Base-by-base conservation (phyloP, 306 rosid genomes). In the Morella rubra region DNA sequence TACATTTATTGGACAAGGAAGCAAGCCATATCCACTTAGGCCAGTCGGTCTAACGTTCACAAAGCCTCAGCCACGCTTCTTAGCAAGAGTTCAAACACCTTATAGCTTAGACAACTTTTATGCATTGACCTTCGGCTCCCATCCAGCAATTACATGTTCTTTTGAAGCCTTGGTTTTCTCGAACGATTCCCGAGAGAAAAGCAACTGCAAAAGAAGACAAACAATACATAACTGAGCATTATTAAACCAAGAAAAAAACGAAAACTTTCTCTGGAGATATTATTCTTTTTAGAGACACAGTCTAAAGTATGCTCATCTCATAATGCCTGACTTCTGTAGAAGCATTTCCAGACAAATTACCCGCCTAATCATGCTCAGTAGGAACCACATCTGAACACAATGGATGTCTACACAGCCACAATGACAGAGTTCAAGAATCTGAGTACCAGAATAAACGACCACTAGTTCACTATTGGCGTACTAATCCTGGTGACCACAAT, bases 81-180 rank as follows among this genome's bases (percentile, higher is more conserved):
- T 44, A 52, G 15, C 75, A 54, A 74, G 50, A 62, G 45, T 54
- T 81, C 68, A 69, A 73, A 58, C 67, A 46, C 76, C 71, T 76
- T 74, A 81, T 60, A 77, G 22, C 50, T 80, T 78, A 22, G 64
- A 79, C 76, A 65, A 59, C 37, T 70, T 86, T 90, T 91, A 91
- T 61, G 97, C 81, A 83, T 92, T 91, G 64, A 96, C 97, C 84
- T 96, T 96, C 4, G 91, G 89, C 50, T 66, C 86, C 99, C 99
- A 95, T 77, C 98, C 98, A 8, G 99, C 96, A 76, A 93, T 87
- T 3, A 96, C 77, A 62, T 88, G 49, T 44, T 96, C 85, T 69
- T 86, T 74, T 22, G 79, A 79, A 12, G 90, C 56, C 80, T 78
- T 87, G 53, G 97, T 96, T 84, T 87, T 93, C 91, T 76, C 20